A percentile compares a stretch with the other conserved stretches of the same genome.
phyloP scores from a whole-genome alignment of 2,329 filamentous ascomycete species.

The Didymella glomerata region DNA sequence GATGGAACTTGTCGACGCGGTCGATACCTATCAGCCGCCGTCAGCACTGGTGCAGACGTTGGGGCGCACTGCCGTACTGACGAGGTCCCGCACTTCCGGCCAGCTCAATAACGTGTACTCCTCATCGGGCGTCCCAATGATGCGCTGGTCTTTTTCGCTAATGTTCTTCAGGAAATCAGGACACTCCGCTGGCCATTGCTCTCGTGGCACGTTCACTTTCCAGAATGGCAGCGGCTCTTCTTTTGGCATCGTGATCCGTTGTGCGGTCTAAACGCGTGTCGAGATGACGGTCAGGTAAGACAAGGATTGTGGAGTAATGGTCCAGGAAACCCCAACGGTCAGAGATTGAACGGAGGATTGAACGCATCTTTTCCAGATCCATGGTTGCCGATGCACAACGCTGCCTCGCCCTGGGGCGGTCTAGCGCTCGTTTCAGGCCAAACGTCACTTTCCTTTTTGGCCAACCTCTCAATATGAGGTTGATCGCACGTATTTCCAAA shows the following conservation, averaged over 20 bases:
- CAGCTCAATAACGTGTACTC: conserved; percentile 72
- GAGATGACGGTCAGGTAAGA: conserved; percentile 14
- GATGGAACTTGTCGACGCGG: conserved; percentile 77
- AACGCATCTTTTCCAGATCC: conserved; percentile 10
- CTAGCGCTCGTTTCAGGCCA: conserved; percentile 21
- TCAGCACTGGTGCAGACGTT: conserved; percentile 18
- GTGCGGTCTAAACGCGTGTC: conserved; percentile 14
- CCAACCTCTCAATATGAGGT: conserved; percentile 9
- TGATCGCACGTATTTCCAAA: not conserved
- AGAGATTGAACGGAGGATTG: conserved; percentile 18
- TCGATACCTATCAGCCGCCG: conserved; percentile 61
- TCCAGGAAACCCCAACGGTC: conserved; percentile 19
- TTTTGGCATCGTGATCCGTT: conserved; percentile 34
- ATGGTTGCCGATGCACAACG: conserved; percentile 11
- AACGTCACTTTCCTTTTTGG: conserved; percentile 4
- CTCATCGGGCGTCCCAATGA: conserved; percentile 75
- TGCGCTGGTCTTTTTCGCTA: conserved; percentile 71
- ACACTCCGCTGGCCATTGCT: conserved; percentile 70
- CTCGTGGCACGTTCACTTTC: conserved; percentile 78
- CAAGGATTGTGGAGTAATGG: conserved; percentile 25
- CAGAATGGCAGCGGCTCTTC: conserved; percentile 69
- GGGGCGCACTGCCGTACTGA: conserved; percentile 37
- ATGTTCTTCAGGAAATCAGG: conserved; percentile 73
- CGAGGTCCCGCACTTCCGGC: conserved; percentile 71
- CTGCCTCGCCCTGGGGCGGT: conserved; percentile 2